phyloP scores from a whole-genome alignment of 352 stramenopile species.

The Globisporangium echinulatum region DNA sequence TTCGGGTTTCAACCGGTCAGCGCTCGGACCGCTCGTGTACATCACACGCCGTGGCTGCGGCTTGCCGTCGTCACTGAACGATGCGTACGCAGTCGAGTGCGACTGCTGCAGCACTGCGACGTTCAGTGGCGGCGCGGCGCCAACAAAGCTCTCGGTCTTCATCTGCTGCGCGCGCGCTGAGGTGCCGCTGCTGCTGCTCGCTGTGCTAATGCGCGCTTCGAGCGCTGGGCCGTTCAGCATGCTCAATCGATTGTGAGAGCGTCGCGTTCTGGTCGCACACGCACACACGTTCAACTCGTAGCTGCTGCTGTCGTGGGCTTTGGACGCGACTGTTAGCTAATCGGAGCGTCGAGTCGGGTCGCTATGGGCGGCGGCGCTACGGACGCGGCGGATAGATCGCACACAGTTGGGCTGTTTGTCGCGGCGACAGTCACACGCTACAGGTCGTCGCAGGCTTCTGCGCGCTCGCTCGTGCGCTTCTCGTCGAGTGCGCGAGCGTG shows the following conservation, averaged over 20 bases:
- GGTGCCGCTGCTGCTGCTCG: neutral
- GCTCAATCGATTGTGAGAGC: neutral
- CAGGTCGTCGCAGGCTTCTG: too few species aligned
- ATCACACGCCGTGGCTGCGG: conserved; percentile 8
- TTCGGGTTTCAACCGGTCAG: neutral
- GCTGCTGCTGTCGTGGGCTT: too few species aligned
- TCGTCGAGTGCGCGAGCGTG: too few species aligned
- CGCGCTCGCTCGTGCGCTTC: too few species aligned
- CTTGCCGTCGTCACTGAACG: conserved; percentile 13
- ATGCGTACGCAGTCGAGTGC: conserved; percentile 5
- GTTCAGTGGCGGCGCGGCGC: conserved; percentile 11
- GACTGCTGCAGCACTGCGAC: conserved; percentile 13
- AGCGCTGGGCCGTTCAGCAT: neutral
- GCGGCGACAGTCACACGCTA: too few species aligned
- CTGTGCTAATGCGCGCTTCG: neutral
- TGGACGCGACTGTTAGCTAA: too few species aligned
- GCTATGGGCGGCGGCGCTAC: too few species aligned
- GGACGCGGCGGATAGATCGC: too few species aligned
- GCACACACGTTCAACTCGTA: neutral
- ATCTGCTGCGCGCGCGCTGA: neutral
- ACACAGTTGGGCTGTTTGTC: too few species aligned
- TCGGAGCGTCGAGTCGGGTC: too few species aligned
- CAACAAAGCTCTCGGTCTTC: conserved; percentile 1
- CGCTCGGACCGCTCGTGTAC: neutral
- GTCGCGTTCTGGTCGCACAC: neutral